These are phyloP conservation scores for Chaetoscypha palmicola DNA, from an alignment of 2,329 filamentous ascomycete genomes.

Conservation along the genomic window DNA sequence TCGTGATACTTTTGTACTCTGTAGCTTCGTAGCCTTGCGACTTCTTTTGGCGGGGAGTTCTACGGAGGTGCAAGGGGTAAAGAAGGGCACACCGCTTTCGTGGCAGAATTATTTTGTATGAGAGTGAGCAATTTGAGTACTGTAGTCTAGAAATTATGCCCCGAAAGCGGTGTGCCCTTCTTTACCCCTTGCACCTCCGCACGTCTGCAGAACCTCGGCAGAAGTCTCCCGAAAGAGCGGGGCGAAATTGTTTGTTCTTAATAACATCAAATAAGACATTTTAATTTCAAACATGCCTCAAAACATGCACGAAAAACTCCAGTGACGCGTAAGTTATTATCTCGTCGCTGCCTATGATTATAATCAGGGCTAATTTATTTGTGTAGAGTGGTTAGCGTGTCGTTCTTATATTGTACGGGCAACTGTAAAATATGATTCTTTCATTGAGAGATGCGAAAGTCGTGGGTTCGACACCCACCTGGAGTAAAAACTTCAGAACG, in stretches of 20 bases:
- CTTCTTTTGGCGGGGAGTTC: no score
- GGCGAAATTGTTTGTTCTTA: background rate
- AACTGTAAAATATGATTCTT: slow-evolving; percentile 26
- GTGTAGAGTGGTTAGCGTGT: slow-evolving; percentile 30
- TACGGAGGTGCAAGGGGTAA: no score
- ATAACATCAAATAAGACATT: slow-evolving; percentile 20
- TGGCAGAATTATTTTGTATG: no score
- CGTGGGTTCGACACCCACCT: slow-evolving; percentile 29
- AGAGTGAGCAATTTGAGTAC: background rate
- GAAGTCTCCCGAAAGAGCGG: background rate
- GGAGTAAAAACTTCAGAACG: slow-evolving; percentile 20
- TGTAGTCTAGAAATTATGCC: no score
- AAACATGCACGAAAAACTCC: slow-evolving; percentile 18
- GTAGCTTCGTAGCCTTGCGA: no score
- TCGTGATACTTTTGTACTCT: no score
- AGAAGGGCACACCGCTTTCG: no score
- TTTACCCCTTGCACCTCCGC: background rate
- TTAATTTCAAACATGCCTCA: slow-evolving; percentile 23
- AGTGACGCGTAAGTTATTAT: slow-evolving; percentile 28
- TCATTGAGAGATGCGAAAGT: slow-evolving; percentile 28
- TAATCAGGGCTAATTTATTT: slow-evolving; percentile 20
- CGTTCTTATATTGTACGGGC: slow-evolving; percentile 29
- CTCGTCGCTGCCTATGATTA: slow-evolving; percentile 19
- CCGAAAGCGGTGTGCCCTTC: background rate
- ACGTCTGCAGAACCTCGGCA: background rate